Conservation (phyloP, 179 eudicot genomes). For the Spergularia azorica region DNA sequence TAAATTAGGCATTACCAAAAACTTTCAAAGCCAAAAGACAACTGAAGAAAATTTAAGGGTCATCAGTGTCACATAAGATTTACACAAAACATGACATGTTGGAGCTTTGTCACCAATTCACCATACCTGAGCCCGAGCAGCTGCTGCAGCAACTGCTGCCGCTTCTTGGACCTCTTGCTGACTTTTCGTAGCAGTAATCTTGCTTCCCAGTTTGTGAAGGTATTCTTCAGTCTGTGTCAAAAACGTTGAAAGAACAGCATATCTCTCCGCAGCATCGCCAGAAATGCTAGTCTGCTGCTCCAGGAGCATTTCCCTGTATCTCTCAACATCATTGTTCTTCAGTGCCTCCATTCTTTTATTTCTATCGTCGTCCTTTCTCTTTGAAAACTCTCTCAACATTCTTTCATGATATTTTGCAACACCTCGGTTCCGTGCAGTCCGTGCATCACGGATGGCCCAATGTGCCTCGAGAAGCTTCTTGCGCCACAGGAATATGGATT, state of each 20-base stretch:
- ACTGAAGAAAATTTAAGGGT: not conserved
- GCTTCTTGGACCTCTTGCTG: constrained; percentile 99
- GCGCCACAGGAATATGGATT: constrained; percentile 87
- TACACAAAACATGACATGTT: constrained; percentile 5
- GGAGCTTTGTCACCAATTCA: constrained; percentile 25
- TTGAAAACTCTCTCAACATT: constrained; percentile 92
- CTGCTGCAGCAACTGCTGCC: constrained; percentile 80
- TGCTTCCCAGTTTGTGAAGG: constrained; percentile 88
- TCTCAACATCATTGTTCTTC: constrained; percentile 96
- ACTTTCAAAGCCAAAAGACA: not conserved
- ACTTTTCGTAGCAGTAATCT: constrained; percentile 86
- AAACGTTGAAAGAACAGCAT: constrained; percentile 86
- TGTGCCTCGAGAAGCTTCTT: constrained; percentile 97
- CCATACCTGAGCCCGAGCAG: constrained; percentile 88
- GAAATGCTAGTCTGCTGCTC: constrained; percentile 93
- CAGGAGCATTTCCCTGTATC: constrained; percentile 92
- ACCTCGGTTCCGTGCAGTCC: constrained; percentile 96
- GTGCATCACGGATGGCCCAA: constrained; percentile 96
- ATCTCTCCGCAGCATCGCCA: constrained; percentile 96
- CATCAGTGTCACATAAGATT: not conserved
- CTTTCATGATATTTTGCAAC: constrained; percentile 95
- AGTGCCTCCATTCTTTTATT: constrained; percentile 96
- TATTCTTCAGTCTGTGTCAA: constrained; percentile 92
- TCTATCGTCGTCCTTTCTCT: constrained; percentile 87
- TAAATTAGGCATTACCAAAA: not conserved